These are phyloP conservation scores for Russula sp. DNA, from an alignment of 768 basidiomycete genomes.

Conservation along the genomic window DNA sequence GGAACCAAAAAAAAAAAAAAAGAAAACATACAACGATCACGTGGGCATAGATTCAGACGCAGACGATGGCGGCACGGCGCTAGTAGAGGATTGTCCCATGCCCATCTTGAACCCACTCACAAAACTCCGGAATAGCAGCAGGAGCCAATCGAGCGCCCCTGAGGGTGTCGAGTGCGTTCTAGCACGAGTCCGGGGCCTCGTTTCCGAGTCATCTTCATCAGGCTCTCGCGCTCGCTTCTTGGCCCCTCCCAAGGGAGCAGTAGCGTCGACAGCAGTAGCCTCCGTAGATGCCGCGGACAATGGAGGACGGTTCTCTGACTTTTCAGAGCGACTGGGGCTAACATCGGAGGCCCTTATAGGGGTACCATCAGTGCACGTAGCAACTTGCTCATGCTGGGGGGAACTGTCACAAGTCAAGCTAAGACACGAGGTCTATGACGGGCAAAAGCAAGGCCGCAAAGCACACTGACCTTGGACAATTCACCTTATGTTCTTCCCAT, in stretches of 20 bases:
- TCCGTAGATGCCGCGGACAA: conserved; percentile 31
- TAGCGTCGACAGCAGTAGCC: conserved; percentile 32
- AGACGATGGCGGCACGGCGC: neutral
- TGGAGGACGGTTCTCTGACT: conserved; percentile 19
- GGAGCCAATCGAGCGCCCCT: conserved; percentile 16
- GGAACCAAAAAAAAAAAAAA: conserved; percentile 6
- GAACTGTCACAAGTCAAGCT: neutral
- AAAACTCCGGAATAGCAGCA: conserved; percentile 18
- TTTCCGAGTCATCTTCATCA: conserved; percentile 31
- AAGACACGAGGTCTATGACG: neutral
- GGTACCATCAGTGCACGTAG: neutral
- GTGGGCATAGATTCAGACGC: neutral
- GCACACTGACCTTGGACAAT: conserved; percentile 36
- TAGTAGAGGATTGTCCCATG: conserved; percentile 2
- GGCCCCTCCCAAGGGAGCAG: conserved; percentile 27
- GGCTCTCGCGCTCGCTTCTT: conserved; percentile 45
- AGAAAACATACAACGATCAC: conserved; percentile 4
- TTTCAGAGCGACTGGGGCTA: conserved; percentile 11
- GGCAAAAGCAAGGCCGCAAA: neutral
- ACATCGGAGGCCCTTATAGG: neutral
- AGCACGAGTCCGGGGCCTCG: conserved; percentile 43
- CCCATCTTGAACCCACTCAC: conserved; percentile 19
- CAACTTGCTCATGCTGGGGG: neutral
- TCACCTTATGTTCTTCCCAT: conserved; percentile 58
- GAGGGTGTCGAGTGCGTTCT: conserved; percentile 43